Percentiles rank a stretch among this genome's conserved stretches.
Evolutionary conservation across 768 basidiomycete species (phyloP).

Genomic region (Coprinellus micaceus): DNA sequence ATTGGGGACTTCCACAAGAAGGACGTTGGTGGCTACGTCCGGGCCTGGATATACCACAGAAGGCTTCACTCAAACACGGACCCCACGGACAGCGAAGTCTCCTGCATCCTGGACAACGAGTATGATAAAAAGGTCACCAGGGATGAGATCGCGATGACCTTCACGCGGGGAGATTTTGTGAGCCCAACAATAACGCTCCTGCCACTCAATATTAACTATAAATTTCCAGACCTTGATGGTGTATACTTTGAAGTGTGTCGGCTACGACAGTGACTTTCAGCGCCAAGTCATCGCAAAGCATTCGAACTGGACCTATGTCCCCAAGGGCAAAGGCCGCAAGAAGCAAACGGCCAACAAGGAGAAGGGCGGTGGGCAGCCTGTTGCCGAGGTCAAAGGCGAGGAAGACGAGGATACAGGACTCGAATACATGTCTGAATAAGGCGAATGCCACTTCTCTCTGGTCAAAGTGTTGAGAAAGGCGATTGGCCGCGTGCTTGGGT

Average conservation of each 20-base stretch:
- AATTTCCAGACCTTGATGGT: conserved; percentile 1
- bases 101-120: neutral
- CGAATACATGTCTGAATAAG: too few species aligned
- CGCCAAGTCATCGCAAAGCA: neutral
- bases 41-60: neutral
- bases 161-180: conserved; percentile 2
- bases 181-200: neutral
- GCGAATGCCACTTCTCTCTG: too few species aligned
- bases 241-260: conserved; percentile 3
- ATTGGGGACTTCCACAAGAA: neutral
- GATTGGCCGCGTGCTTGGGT: too few species aligned
- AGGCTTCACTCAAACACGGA: neutral
- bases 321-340: too few species aligned
- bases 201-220: neutral
- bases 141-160: conserved; percentile 1
- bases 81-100: neutral
- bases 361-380: neutral
- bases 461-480: too few species aligned
- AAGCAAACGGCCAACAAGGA: neutral
- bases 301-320: neutral
- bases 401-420: too few species aligned
- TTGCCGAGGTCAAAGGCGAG: too few species aligned
- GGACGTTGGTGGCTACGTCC: neutral
- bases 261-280: conserved; percentile 4
- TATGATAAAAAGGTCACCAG: neutral